phyloP scores from a whole-genome alignment of 768 basidiomycete genomes.

The Russula dissimulans region DNA sequence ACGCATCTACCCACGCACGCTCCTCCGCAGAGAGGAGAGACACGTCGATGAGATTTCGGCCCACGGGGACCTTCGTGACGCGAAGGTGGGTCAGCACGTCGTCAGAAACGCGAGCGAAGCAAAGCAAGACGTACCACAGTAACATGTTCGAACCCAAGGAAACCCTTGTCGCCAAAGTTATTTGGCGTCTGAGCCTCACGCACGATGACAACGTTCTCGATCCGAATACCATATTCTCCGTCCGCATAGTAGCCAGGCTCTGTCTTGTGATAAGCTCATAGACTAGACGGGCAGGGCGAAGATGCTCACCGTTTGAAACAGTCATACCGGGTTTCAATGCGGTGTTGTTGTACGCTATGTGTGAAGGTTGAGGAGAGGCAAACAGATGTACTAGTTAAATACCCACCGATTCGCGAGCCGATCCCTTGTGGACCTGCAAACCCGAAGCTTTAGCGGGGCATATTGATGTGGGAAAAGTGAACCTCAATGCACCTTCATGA shows the following conservation, averaged over 20 bases:
- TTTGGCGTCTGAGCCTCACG: constrained; percentile 57
- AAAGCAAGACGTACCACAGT: constrained; percentile 60
- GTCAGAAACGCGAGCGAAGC: not conserved
- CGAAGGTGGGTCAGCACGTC: not conserved
- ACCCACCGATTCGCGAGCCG: constrained; percentile 40
- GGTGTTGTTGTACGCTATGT: constrained; percentile 54
- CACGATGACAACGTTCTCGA: constrained; percentile 84
- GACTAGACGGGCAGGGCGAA: not conserved
- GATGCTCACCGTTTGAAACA: constrained; percentile 62
- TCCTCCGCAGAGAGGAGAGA: constrained; percentile 58
- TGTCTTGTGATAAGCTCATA: constrained; percentile 19
- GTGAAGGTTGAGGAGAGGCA: not conserved
- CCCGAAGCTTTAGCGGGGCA: not conserved
- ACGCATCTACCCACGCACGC: constrained; percentile 71
- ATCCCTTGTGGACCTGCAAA: constrained; percentile 51
- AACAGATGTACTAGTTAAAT: not conserved
- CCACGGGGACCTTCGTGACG: constrained; percentile 61
- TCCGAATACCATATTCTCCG: constrained; percentile 84
- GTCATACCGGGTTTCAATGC: constrained; percentile 81
- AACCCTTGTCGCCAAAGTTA: constrained; percentile 77
- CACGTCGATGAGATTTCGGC: constrained; percentile 68
- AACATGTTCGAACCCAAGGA: constrained; percentile 74
- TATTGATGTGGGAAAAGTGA: not conserved
- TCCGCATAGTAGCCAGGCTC: constrained; percentile 93
- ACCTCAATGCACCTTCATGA: constrained; percentile 52